Evolutionary conservation across 2,329 filamentous ascomycete species (phyloP).

Genomic region (Nemania serpens): DNA sequence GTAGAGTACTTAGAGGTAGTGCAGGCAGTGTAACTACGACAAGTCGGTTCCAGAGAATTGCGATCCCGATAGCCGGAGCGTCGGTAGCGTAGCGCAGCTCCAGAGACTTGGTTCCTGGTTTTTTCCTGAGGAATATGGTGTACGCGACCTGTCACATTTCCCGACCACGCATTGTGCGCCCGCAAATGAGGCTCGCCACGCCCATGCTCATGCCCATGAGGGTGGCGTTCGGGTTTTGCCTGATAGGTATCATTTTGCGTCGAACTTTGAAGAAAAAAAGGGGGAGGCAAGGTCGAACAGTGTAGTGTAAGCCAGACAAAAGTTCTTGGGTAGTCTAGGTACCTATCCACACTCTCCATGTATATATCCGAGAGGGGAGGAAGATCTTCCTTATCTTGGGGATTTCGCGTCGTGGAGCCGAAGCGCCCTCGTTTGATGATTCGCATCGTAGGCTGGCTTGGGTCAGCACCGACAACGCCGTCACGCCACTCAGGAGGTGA

Average conservation of each 20-base stretch:
- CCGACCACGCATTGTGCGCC: not conserved
- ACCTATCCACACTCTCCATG: not conserved
- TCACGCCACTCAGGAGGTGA: constrained; percentile 19
- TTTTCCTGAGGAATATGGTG: not conserved
- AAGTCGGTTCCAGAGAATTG: not conserved
- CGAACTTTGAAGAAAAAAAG: too few species aligned
- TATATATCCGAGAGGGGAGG: not conserved
- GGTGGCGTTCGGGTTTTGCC: not conserved
- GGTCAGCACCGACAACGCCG: constrained; percentile 17
- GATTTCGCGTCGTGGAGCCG: not conserved
- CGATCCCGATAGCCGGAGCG: not conserved
- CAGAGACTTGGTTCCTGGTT: not conserved
- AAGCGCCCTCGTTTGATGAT: not conserved
- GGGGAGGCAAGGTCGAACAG: too few species aligned
- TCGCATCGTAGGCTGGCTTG: not conserved
- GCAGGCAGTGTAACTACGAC: not conserved
- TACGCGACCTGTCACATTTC: not conserved
- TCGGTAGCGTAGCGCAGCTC: not conserved
- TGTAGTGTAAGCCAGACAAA: too few species aligned
- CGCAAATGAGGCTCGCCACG: not conserved
- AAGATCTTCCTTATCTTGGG: constrained; percentile 14
- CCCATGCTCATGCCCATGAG: not conserved
- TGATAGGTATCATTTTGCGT: not conserved
- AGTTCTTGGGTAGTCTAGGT: not conserved
- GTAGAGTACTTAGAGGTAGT: too few species aligned